Evolutionary conservation across 352 stramenopile species (phyloP), one percentile per base, ranked within the genome.

Genomic region (Globisporangium spiculum): DNA sequence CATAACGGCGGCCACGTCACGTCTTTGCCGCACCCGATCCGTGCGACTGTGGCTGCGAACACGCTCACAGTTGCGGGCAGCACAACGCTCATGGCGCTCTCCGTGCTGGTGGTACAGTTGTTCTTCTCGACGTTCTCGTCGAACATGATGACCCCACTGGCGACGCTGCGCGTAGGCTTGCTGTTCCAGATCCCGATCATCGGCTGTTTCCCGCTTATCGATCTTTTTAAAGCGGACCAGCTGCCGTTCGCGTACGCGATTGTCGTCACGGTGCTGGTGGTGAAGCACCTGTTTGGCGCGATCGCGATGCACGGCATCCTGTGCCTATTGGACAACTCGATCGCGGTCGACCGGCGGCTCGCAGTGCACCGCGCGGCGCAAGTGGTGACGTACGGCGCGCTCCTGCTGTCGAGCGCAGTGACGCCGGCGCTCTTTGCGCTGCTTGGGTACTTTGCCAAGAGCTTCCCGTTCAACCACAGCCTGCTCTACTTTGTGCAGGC

Each of bases 401-500:
- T 81, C 24, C 81, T 94, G 36, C 71, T 94, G 26, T 77, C 81
- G 8, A 84, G 81, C 27, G 74, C 76, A 22, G 77, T 72, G 3
- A 70, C 74, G 18, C 82, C 83, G 10, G 75, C 84, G 20, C 60
- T 92, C n/a, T 94, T 94, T 60, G 86, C 84, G 30, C 57, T 92
- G 26, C 65, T 94, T 9, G 86, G 81, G 3, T 94, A 92, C 75
- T 90, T 94, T 44, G 81, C 79, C 60, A 83, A 91, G 67, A 70
- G 72, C 14, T 94, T 94, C 60, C 86, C 86, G 61, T 87, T 92
- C 41, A 84, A 94, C 69, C 83, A 90, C 69, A 94, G 83, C 68
- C 69, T 92, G 54, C 70, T 94, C 6, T 94, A 91, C 73, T 92
- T 92, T 38, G 74, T 92, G 12, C 80, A 90, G 69, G 77, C 80